Conservation (phyloP, 2,329 filamentous ascomycete species). For the Didymella lethalis region DNA sequence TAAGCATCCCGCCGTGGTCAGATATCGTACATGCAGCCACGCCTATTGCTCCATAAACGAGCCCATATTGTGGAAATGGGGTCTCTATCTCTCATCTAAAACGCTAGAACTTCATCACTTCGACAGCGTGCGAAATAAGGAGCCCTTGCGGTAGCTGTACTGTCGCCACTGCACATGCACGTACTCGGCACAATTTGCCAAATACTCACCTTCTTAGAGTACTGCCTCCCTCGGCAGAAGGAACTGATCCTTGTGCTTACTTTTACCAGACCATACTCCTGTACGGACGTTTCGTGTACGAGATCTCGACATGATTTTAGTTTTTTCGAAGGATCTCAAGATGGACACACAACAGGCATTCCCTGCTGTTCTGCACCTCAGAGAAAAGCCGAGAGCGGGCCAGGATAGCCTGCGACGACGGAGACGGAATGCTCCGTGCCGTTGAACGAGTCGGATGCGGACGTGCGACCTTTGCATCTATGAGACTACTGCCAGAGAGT, state of each 20-base stretch:
- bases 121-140: neutral
- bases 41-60: neutral
- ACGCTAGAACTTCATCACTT: neutral
- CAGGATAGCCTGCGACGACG: neutral
- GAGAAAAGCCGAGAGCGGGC: neutral
- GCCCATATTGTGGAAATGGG: neutral
- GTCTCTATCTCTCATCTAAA: neutral
- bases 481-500: neutral
- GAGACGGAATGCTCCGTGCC: neutral
- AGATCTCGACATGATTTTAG: neutral
- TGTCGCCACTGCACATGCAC: neutral
- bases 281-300: neutral
- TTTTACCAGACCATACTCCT: neutral
- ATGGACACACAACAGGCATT: neutral
- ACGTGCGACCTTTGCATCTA: neutral
- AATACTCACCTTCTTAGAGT: neutral
- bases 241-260: neutral
- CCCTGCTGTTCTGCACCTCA: neutral
- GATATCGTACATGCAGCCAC: neutral
- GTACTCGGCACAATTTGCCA: neutral
- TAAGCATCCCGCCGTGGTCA: neutral
- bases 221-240: neutral
- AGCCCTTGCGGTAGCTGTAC: neutral
- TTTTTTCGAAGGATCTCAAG: neutral
- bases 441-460: neutral